Conservation (phyloP, 768 basidiomycete genomes). For the Dacryopinax primogenitus region DNA sequence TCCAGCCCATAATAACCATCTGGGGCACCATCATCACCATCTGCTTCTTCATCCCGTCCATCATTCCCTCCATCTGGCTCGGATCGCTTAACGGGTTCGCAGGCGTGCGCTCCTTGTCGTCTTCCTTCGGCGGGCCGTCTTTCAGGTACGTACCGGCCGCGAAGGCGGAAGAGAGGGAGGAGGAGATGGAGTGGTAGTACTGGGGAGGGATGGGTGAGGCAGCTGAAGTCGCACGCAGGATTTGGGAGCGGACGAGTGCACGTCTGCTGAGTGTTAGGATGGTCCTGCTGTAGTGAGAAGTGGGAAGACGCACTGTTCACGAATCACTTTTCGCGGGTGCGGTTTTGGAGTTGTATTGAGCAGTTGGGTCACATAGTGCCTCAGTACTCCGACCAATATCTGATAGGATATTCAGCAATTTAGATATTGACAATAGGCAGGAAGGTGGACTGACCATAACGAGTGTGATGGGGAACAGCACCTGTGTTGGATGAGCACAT, state of each 20-base stretch:
- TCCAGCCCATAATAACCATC: conserved; percentile 99
- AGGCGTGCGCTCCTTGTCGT: conserved; percentile 34
- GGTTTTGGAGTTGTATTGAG: conserved; percentile 78
- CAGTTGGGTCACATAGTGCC: conserved; percentile 82
- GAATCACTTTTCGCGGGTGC: conserved; percentile 57
- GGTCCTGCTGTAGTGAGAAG: neutral
- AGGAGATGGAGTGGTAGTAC: conserved; percentile 63
- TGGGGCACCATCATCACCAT: conserved; percentile 98
- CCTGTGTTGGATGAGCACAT: conserved; percentile 16
- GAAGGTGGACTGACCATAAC: conserved; percentile 64
- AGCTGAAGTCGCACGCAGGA: conserved; percentile 67
- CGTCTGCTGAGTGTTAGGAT: conserved; percentile 36
- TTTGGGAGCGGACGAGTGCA: conserved; percentile 66
- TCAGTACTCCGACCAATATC: conserved; percentile 84
- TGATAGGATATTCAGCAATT: conserved; percentile 25
- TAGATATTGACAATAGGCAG: neutral
- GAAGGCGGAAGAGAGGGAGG: conserved; percentile 58
- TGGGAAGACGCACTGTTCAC: conserved; percentile 67
- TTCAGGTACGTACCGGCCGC: conserved; percentile 72
- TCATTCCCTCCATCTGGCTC: conserved; percentile 92
- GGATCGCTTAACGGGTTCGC: conserved; percentile 83
- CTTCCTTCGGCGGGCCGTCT: conserved; percentile 54
- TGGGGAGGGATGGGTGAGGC: conserved; percentile 66
- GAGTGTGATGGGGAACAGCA: conserved; percentile 89
- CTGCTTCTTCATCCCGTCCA: conserved; percentile 98